Evolutionary conservation across 2,329 filamentous ascomycete genomes (phyloP).

Genomic region (Alternaria metachromatica): DNA sequence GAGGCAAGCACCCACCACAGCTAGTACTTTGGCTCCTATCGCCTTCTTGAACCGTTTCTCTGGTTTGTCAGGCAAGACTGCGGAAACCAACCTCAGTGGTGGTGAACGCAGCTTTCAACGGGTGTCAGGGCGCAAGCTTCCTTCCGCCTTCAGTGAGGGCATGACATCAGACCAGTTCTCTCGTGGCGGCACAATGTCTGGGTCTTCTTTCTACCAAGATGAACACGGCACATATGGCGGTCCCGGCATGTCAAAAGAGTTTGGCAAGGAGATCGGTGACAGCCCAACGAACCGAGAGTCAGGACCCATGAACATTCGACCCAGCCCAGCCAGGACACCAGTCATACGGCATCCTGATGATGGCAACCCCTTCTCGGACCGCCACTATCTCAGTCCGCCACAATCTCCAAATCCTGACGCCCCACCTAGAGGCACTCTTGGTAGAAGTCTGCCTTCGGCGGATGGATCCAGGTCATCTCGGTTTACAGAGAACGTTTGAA

Average conservation of each 20-base stretch:
- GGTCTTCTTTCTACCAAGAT: constrained; percentile 54
- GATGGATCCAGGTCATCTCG: constrained; percentile 55
- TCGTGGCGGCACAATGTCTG: constrained; percentile 41
- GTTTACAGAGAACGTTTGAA: constrained; percentile 57
- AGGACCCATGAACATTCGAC: constrained; percentile 39
- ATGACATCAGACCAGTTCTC: constrained; percentile 52
- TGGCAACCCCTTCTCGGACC: constrained; percentile 31
- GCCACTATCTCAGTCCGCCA: constrained; percentile 45
- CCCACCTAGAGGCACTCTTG: constrained; percentile 43
- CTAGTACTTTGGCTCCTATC: constrained; percentile 47
- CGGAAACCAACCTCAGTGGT: constrained; percentile 44
- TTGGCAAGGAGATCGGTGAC: constrained; percentile 40
- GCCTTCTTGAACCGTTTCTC: constrained; percentile 49
- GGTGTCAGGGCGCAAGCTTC: constrained; percentile 57
- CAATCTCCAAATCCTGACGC: constrained; percentile 46
- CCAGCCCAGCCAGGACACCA: constrained; percentile 70
- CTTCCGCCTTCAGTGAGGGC: constrained; percentile 57
- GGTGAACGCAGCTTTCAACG: constrained; percentile 55
- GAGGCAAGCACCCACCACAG: constrained; percentile 45
- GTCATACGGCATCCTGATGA: constrained; percentile 59
- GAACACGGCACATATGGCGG: constrained; percentile 53
- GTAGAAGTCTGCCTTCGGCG: constrained; percentile 53
- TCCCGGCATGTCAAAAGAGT: constrained; percentile 21
- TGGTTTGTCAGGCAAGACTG: constrained; percentile 46
- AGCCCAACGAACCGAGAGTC: constrained; percentile 26